Conservation (phyloP, 495 filamentous ascomycete genomes). For the Cladorrhinum samala region DNA sequence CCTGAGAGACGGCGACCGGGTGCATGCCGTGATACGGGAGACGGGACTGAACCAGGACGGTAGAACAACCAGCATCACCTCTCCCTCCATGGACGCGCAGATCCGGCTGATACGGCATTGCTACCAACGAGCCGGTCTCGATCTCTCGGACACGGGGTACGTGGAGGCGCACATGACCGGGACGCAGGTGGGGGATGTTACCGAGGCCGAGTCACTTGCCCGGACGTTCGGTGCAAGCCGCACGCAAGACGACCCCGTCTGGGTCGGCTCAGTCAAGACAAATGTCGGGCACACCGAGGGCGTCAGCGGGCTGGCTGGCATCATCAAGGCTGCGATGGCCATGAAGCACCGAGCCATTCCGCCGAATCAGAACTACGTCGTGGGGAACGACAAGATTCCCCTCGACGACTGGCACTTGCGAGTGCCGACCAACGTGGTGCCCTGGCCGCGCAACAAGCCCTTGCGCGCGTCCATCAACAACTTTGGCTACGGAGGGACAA, state of each 20-base stretch:
- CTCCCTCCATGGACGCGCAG: conserved; percentile 45
- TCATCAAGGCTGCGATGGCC: conserved; percentile 48
- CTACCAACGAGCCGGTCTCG: conserved; percentile 41
- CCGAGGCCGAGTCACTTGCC: conserved; percentile 26
- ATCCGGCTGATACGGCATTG: conserved; percentile 40
- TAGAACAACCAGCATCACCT: conserved; percentile 40
- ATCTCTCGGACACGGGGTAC: conserved; percentile 37
- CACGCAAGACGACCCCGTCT: conserved; percentile 34
- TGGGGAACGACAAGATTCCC: conserved; percentile 40
- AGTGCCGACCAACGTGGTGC: conserved; percentile 20
- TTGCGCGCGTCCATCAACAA: conserved; percentile 30
- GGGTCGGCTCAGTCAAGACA: conserved; percentile 51
- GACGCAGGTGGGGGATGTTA: conserved; percentile 28
- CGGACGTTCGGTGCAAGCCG: conserved; percentile 14
- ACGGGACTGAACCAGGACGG: conserved; percentile 50
- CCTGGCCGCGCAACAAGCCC: conserved; percentile 25
- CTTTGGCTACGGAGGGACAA: conserved; percentile 38
- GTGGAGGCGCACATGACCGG: conserved; percentile 34
- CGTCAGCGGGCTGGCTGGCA: conserved; percentile 42
- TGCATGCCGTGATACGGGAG: conserved; percentile 53
- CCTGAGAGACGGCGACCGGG: conserved; percentile 39
- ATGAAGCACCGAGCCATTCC: conserved; percentile 45
- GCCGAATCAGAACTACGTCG: conserved; percentile 39
- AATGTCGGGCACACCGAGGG: conserved; percentile 54
- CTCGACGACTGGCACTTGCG: conserved; percentile 23